Evolutionary conservation across 768 basidiomycete species (phyloP).

Genomic region (Suillus bovinus): DNA sequence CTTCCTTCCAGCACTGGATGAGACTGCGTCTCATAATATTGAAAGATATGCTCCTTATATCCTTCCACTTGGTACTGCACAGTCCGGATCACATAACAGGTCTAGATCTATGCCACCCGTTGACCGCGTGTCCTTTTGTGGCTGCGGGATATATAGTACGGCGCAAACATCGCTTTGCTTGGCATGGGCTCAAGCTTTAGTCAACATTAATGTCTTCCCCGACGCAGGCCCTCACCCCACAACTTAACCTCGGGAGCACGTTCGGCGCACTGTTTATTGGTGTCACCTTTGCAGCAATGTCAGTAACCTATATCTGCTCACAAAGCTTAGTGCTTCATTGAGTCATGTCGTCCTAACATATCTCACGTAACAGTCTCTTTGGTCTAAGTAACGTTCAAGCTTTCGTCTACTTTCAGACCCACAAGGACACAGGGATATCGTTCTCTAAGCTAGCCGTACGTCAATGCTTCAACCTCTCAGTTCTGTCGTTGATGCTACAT

Average conservation of each 20-base stretch:
- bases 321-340: not conserved
- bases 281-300: not conserved
- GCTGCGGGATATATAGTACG: constrained; percentile 4
- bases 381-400: constrained; percentile 2
- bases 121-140: not conserved
- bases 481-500: not conserved
- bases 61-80: no score
- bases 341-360: not conserved
- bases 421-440: not conserved
- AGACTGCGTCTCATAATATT: no score
- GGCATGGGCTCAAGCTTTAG: not conserved
- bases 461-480: not conserved
- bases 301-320: not conserved
- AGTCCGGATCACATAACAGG: not conserved
- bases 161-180: no score
- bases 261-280: constrained; percentile 1
- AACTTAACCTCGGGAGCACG: not conserved
- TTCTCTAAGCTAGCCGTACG: not conserved
- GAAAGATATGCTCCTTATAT: no score
- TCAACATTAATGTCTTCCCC: not conserved
- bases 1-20: no score
- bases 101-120: not conserved
- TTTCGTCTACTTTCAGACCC: constrained; percentile 3
- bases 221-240: not conserved
- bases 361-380: not conserved